Evolutionary conservation across 2,329 filamentous ascomycete genomes (phyloP).

Genomic region (Tolypocladium nubicola): DNA sequence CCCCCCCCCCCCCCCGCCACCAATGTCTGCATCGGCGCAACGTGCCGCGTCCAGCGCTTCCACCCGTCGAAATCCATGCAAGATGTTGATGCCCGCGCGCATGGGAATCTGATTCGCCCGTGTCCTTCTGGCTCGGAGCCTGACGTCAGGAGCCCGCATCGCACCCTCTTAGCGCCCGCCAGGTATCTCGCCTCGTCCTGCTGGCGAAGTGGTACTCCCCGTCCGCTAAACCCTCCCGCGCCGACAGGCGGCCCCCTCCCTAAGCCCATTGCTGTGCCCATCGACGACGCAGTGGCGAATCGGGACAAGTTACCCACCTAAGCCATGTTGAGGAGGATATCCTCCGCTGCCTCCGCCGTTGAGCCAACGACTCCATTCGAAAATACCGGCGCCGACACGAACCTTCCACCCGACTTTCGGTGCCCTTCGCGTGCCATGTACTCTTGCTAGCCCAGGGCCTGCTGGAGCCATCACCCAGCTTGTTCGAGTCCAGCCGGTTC

Average conservation of each 20-base stretch:
- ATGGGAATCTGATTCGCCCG: background rate
- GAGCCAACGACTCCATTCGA: background rate
- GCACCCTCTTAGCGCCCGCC: background rate
- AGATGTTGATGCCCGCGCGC: background rate
- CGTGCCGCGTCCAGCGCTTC: background rate
- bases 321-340: background rate
- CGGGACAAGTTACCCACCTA: background rate
- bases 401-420: background rate
- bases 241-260: background rate
- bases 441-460: no score
- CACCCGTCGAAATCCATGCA: background rate
- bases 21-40: background rate
- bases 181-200: background rate
- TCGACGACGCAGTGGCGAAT: slow-evolving; percentile 5
- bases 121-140: background rate
- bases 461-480: no score
- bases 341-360: background rate
- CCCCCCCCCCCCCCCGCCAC: no score
- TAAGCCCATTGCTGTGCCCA: background rate
- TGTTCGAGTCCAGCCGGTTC: no score
- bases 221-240: background rate
- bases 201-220: background rate
- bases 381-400: background rate
- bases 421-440: background rate
- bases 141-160: background rate